Conservation (phyloP, 345 rosid genomes). For the Barbarea vulgaris region DNA sequence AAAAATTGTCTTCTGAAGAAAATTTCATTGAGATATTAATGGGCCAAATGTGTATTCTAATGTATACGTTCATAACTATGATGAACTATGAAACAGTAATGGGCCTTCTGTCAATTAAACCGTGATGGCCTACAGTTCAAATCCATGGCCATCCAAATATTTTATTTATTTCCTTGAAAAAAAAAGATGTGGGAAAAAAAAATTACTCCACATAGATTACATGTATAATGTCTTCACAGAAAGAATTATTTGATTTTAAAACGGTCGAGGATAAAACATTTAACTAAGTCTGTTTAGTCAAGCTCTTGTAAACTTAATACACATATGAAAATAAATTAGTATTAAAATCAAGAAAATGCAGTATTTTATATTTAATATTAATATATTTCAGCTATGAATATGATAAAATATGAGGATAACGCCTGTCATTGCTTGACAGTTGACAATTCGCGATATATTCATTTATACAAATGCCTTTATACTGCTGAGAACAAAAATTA, state of each 20-base stretch:
- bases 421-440: background rate
- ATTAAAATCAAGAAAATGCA: background rate
- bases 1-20: background rate
- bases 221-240: background rate
- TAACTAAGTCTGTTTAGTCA: background rate
- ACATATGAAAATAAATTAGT: background rate
- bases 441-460: constrained; percentile 6
- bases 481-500: background rate
- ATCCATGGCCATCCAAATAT: background rate
- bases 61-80: too few relatives aligned
- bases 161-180: background rate
- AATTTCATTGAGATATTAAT: background rate
- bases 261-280: background rate
- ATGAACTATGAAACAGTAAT: background rate
- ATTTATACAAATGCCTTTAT: background rate
- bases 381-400: background rate
- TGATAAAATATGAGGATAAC: background rate
- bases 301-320: background rate
- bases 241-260: background rate
- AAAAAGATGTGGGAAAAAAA: background rate
- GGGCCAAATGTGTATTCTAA: constrained; percentile 9
- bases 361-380: background rate
- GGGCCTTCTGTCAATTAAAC: background rate
- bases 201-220: too few relatives aligned
- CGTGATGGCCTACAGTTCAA: background rate